These are phyloP conservation scores for Sporobolomyces roseus DNA, from an alignment of 768 basidiomycete species.

Conservation along the genomic window DNA sequence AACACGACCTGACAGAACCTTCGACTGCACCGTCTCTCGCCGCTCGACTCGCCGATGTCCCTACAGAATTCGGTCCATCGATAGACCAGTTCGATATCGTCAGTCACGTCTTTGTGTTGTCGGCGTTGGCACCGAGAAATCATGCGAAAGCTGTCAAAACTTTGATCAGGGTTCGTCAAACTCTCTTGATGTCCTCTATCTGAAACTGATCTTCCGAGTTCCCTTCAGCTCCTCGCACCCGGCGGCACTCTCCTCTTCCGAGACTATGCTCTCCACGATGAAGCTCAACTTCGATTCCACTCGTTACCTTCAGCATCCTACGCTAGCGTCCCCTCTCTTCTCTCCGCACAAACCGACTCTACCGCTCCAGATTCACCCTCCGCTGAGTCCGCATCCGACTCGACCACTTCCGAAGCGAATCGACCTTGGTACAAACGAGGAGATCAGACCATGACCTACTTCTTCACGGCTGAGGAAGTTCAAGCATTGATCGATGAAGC, in stretches of 20 bases:
- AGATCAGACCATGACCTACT: constrained; percentile 39
- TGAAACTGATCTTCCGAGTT: too few species aligned
- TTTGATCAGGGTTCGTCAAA: constrained; percentile 3
- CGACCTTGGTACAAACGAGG: constrained; percentile 34
- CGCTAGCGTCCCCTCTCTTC: constrained; percentile 30
- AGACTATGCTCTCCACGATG: constrained; percentile 39
- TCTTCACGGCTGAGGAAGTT: constrained; percentile 25
- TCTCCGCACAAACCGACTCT: constrained; percentile 12
- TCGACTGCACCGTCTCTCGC: constrained; percentile 4
- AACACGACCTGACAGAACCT: constrained; percentile 36
- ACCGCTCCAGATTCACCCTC: background rate
- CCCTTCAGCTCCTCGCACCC: constrained; percentile 27
- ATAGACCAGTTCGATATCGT: constrained; percentile 23
- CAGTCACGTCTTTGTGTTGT: constrained; percentile 36
- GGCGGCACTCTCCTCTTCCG: constrained; percentile 37
- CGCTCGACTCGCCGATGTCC: constrained; percentile 3
- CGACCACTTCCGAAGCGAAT: constrained; percentile 1
- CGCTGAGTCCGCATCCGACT: background rate
- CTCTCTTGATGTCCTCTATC: background rate
- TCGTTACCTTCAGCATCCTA: constrained; percentile 31
- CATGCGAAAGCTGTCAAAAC: constrained; percentile 21
- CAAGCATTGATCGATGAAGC: constrained; percentile 2
- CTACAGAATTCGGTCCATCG: constrained; percentile 13
- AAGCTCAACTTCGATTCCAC: constrained; percentile 38
- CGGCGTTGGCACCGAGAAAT: constrained; percentile 25